These are phyloP conservation scores for Adansonia gregorii DNA, from an alignment of 441 rosid genomes.

Conservation along the genomic window DNA sequence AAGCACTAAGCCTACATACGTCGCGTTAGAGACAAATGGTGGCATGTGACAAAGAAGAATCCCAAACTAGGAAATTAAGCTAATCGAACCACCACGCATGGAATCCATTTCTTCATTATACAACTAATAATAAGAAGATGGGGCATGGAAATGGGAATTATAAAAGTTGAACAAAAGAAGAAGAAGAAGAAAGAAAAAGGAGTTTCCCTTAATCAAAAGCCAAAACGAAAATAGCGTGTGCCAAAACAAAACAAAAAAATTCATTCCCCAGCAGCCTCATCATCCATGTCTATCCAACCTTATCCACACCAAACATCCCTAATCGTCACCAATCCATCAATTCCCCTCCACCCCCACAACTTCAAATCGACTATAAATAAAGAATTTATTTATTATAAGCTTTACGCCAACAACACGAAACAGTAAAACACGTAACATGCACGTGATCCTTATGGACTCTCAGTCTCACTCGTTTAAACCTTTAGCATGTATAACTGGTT, in stretches of 20 bases:
- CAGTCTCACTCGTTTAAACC: too few species aligned
- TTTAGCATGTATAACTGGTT: not conserved
- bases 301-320: conserved; percentile 23
- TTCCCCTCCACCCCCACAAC: not conserved
- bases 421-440: not conserved
- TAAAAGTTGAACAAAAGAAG: too few species aligned
- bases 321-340: not conserved
- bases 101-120: not conserved
- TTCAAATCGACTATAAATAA: not conserved
- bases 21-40: too few species aligned
- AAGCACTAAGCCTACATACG: too few species aligned
- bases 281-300: conserved; percentile 22
- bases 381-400: not conserved
- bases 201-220: not conserved
- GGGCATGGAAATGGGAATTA: too few species aligned
- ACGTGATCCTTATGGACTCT: not conserved
- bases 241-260: not conserved
- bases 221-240: not conserved
- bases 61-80: not conserved
- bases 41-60: not conserved
- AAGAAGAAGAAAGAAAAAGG: not conserved
- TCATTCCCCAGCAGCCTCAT: not conserved
- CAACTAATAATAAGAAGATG: not conserved
- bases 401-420: not conserved
- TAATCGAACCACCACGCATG: not conserved